A percentile compares a stretch with the other conserved stretches of the same genome.
Conservation (phyloP, 1,284 basidiomycete genomes). For the Calocybe gambosa region DNA sequence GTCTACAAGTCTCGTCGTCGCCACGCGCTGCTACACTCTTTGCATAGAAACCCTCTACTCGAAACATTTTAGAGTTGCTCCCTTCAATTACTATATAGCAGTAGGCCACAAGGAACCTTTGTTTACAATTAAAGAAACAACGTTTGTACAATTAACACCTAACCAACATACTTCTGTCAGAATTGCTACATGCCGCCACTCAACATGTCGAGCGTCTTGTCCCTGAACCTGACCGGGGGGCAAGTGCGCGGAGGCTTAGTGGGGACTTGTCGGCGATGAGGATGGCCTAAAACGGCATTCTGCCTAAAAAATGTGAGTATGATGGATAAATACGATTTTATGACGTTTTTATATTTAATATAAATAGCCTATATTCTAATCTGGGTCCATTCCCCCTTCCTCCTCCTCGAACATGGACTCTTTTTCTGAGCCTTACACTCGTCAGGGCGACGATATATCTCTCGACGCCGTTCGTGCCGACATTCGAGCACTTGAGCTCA, state of each 20-base stretch:
- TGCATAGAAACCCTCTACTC: no score
- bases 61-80: no score
- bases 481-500: conserved; percentile 59
- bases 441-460: conserved; percentile 40
- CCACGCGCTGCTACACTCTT: no score
- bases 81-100: no score
- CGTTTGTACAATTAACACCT: no score
- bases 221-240: background rate
- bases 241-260: no score
- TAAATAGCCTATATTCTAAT: background rate
- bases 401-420: conserved; percentile 31
- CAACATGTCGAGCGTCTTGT: background rate
- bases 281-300: background rate
- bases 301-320: background rate
- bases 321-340: background rate
- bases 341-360: background rate
- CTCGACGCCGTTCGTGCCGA: conserved; percentile 52
- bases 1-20: no score
- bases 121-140: no score
- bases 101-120: no score
- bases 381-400: background rate
- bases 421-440: conserved; percentile 43
- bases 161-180: no score
- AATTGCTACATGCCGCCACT: no score
- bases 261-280: background rate